Evolutionary conservation across 140 eudicot species (phyloP), one percentile per base, ranked within the genome.

Genomic region (Bidens hawaiensis): DNA sequence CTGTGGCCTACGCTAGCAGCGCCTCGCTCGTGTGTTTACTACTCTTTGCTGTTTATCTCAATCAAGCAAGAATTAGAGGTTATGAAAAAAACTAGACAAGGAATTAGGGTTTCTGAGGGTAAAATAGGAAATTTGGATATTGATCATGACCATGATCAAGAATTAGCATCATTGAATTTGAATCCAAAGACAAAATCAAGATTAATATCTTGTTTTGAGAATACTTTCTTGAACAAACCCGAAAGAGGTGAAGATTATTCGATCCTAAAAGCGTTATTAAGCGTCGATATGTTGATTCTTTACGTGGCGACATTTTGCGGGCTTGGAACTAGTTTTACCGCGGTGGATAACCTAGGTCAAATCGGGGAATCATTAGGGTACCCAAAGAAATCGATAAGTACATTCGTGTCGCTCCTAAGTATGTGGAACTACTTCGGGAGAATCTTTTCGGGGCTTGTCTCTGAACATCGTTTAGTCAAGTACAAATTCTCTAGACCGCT

Each of bases 361-460:
- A 87, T 83, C 25, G 93, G 95, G 2, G 93, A 83, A 18, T 83
- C 93, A 0, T 56, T 87, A 4, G 84, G 88, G 22, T 87, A 87
- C 25, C 93, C 95, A 2, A 65, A 56, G 2, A 78, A 83, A 59
- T 78, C 86, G 5, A 56, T 81, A 15, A 83, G 77, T 13, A 23
- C 95, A 49, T 83, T 83, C 26, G 82, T 87, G 4, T 87, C 95
- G 4, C 80, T 87, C 1, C 58, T 87, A 12, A 83, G 95, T 69
- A 81, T 87, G 14, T 87, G 93, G 95, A 87, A 87, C 31, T 87
- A 72, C 24, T 83, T 87, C 42, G 93, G 93, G 15, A 68, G 95
- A 41, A 79, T 87, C 6, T 83, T 83, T n/a, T 31, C 95, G 0
- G 95, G 95, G 19, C 78, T 83, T 36, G 88, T 83, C 3, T 83